phyloP scores from a whole-genome alignment of 2,329 filamentous ascomycete genomes.

The Fusarium sp. region DNA sequence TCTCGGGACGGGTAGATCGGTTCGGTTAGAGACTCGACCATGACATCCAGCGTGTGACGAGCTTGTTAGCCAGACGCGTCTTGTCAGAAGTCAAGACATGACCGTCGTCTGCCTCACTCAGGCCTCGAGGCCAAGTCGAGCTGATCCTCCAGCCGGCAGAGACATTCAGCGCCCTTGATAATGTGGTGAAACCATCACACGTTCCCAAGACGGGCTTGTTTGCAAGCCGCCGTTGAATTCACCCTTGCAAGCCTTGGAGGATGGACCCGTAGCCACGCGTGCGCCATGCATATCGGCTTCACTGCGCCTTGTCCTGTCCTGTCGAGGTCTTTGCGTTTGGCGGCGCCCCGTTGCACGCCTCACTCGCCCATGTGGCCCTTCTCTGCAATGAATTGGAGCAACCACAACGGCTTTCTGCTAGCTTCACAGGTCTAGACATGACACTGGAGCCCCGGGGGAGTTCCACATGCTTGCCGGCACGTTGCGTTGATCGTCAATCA shows the following conservation, averaged over 20 bases:
- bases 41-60: background rate
- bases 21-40: constrained; percentile 6
- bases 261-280: constrained; percentile 39
- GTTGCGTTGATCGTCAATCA: constrained; percentile 31
- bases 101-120: background rate
- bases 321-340: constrained; percentile 27
- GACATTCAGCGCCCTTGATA: constrained; percentile 22
- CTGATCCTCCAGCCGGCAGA: constrained; percentile 16
- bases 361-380: constrained; percentile 25
- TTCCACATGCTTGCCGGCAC: constrained; percentile 20
- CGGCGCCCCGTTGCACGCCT: constrained; percentile 29
- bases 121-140: constrained; percentile 7
- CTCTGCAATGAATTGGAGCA: constrained; percentile 19
- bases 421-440: constrained; percentile 14
- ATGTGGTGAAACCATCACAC: constrained; percentile 28
- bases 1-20: constrained; percentile 13
- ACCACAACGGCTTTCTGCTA: constrained; percentile 8
- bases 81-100: background rate
- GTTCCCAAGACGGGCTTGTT: constrained; percentile 20
- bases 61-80: background rate
- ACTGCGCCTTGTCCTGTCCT: constrained; percentile 19
- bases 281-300: constrained; percentile 36
- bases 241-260: constrained; percentile 32
- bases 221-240: constrained; percentile 22
- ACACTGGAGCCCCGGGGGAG: constrained; percentile 14